phyloP scores from a whole-genome alignment of 768 basidiomycete genomes.

The Lactarius deliciosus region DNA sequence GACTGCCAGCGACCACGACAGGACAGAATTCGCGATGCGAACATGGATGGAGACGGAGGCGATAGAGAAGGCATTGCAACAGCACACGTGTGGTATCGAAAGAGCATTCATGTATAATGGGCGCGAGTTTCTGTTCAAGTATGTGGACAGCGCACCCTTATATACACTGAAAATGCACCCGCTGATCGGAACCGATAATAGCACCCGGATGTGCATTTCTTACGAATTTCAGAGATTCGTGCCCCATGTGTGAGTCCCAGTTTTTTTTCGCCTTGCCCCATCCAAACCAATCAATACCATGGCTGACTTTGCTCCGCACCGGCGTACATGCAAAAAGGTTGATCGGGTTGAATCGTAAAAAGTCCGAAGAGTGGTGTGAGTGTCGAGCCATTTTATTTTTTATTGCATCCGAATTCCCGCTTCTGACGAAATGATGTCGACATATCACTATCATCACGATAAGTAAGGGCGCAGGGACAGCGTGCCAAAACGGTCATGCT shows the following conservation, averaged over 20 bases:
- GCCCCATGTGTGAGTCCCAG: slow-evolving; percentile 49
- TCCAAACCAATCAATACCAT: slow-evolving; percentile 6
- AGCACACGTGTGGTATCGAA: slow-evolving; percentile 67
- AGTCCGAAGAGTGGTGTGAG: slow-evolving; percentile 69
- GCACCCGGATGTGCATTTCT: slow-evolving; percentile 68
- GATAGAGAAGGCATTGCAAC: slow-evolving; percentile 60
- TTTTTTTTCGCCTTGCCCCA: slow-evolving; percentile 29
- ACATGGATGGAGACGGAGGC: slow-evolving; percentile 71
- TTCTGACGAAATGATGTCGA: slow-evolving; percentile 6
- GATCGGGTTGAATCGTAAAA: slow-evolving; percentile 41
- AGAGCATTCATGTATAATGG: slow-evolving; percentile 67
- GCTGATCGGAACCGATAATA: slow-evolving; percentile 35
- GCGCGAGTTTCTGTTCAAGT: slow-evolving; percentile 78
- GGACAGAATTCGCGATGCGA: slow-evolving; percentile 60
- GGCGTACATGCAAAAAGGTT: slow-evolving; percentile 36
- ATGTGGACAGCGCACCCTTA: slow-evolving; percentile 34
- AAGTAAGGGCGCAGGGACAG: slow-evolving; percentile 32
- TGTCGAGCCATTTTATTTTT: slow-evolving; percentile 17
- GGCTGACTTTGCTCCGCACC: background rate
- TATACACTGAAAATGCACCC: slow-evolving; percentile 8
- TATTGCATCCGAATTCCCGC: slow-evolving; percentile 24
- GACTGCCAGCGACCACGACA: slow-evolving; percentile 46
- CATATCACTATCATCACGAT: background rate
- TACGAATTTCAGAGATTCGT: slow-evolving; percentile 67
- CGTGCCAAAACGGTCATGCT: slow-evolving; percentile 55